Conservation (phyloP, 2,329 filamentous ascomycete genomes). For the Hymenoscyphus infarciens region DNA sequence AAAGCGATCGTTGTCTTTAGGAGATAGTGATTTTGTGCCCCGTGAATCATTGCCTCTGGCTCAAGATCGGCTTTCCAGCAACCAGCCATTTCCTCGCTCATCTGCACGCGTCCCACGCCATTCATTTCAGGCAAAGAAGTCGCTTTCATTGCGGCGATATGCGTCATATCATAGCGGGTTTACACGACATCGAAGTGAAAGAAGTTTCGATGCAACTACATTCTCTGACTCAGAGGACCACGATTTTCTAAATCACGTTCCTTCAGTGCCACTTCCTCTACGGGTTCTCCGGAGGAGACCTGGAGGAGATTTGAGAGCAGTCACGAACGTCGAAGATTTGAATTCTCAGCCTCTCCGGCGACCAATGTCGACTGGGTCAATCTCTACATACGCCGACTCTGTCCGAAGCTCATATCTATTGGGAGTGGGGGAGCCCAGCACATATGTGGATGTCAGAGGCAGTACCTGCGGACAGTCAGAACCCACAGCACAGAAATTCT, state of each 20-base stretch:
- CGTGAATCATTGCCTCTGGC: constrained; percentile 27
- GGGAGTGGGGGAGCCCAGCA: constrained; percentile 37
- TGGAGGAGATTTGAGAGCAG: constrained; percentile 70
- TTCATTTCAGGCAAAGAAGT: constrained; percentile 46
- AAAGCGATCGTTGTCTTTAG: constrained; percentile 35
- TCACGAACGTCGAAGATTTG: constrained; percentile 60
- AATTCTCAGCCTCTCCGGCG: constrained; percentile 47
- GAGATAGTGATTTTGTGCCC: constrained; percentile 31
- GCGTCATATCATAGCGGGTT: constrained; percentile 59
- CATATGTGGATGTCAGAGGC: constrained; percentile 44
- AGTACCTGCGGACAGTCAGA: constrained; percentile 39
- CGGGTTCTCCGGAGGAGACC: constrained; percentile 67
- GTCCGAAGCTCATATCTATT: constrained; percentile 53
- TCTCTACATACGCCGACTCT: constrained; percentile 59
- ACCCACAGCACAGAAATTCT: constrained; percentile 47
- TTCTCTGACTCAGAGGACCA: constrained; percentile 54
- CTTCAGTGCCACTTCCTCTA: constrained; percentile 48
- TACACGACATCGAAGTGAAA: constrained; percentile 47
- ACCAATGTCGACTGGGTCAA: constrained; percentile 56
- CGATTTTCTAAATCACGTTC: constrained; percentile 43
- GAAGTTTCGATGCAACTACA: constrained; percentile 60
- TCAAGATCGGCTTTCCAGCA: constrained; percentile 25
- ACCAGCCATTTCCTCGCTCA: constrained; percentile 22
- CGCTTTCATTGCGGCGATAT: constrained; percentile 51
- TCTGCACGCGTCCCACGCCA: constrained; percentile 22